phyloP scores from a whole-genome alignment of 495 filamentous ascomycete species.

The Beverwykella pulmonaria region DNA sequence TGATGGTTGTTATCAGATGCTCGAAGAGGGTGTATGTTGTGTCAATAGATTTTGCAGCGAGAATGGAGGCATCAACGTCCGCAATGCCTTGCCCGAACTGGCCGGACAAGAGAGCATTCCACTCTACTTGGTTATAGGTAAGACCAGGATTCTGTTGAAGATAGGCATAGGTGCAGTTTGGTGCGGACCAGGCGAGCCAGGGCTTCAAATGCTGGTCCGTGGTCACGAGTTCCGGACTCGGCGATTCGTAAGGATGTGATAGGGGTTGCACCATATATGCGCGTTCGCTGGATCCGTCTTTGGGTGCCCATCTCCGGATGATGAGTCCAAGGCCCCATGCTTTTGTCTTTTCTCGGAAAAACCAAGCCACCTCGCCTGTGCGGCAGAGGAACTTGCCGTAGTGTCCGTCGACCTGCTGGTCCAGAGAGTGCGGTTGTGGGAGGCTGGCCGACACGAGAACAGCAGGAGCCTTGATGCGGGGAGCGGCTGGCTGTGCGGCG shows the following conservation, averaged over 20 bases:
- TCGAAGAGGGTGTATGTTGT: conserved; percentile 58
- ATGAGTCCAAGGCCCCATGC: conserved; percentile 63
- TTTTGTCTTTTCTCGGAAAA: conserved; percentile 18
- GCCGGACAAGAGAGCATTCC: conserved; percentile 51
- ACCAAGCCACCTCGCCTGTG: conserved; percentile 64
- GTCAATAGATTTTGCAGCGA: conserved; percentile 62
- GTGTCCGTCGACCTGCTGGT: conserved; percentile 52
- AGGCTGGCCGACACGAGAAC: conserved; percentile 44
- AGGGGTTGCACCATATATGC: conserved; percentile 56
- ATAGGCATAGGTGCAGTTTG: conserved; percentile 43
- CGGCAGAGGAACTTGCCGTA: conserved; percentile 57
- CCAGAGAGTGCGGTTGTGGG: conserved; percentile 46
- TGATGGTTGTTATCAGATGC: conserved; percentile 47
- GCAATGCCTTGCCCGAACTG: conserved; percentile 51
- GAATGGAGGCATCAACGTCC: conserved; percentile 63
- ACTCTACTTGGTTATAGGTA: conserved; percentile 56
- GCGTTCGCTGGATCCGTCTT: conserved; percentile 36
- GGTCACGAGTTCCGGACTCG: conserved; percentile 45
- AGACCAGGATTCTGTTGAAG: conserved; percentile 41
- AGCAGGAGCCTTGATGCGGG: conserved; percentile 17
- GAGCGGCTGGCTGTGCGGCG: neutral
- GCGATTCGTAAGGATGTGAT: conserved; percentile 52
- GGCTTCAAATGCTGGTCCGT: conserved; percentile 53
- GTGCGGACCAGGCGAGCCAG: conserved; percentile 67
- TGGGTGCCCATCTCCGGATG: conserved; percentile 43